These are phyloP conservation scores for Chrysochromulina parva DNA, from an alignment of 78 protist genomes.

Conservation along the genomic window DNA sequence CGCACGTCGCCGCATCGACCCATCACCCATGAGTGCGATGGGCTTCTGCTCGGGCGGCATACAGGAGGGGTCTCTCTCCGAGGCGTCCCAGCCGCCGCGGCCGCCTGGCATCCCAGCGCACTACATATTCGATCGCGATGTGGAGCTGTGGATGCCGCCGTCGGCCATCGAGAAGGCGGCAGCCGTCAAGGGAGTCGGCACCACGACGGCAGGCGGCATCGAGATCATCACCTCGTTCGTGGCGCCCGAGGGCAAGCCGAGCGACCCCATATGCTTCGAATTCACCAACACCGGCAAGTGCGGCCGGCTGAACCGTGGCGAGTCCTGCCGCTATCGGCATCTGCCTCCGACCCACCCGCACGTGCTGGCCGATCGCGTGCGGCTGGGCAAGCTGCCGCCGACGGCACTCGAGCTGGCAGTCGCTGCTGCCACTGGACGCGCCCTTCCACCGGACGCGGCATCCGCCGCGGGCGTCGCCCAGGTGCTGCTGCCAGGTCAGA, in stretches of 20 bases:
- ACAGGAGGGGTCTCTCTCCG: background rate
- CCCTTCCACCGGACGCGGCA: background rate
- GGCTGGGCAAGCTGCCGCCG: constrained; percentile 1
- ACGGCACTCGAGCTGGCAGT: background rate
- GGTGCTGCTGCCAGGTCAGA: background rate
- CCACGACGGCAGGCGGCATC: background rate
- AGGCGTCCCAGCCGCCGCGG: background rate
- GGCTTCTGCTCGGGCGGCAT: background rate
- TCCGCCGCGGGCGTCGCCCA: background rate
- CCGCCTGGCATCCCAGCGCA: background rate
- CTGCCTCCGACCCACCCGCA: background rate
- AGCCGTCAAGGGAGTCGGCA: background rate
- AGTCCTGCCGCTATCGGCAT: background rate
- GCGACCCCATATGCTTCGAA: constrained; percentile 4
- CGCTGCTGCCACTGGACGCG: background rate
- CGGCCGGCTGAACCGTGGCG: background rate
- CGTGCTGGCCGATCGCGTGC: background rate
- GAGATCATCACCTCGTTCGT: background rate
- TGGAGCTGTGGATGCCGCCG: background rate
- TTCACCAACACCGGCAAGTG: background rate
- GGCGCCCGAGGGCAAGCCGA: background rate
- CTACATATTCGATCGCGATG: background rate
- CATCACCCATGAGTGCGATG: no score
- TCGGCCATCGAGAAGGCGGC: background rate
- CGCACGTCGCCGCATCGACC: no score